A percentile compares a stretch with the other conserved stretches of the same genome.
phyloP scores from a whole-genome alignment of 176 grass and related monocot species.

The Eragrostis curvula region DNA sequence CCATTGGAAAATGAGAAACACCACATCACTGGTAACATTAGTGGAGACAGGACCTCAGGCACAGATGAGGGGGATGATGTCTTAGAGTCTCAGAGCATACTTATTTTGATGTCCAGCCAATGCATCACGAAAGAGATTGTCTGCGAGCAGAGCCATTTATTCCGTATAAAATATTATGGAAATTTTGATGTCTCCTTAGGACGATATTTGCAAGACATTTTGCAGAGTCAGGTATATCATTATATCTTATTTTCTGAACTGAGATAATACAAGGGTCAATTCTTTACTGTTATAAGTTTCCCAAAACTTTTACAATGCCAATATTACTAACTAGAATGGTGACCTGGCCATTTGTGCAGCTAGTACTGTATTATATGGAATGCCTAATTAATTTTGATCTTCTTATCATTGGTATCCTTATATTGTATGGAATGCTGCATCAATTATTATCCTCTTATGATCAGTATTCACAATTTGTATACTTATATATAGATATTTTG shows the following conservation, averaged over 20 bases:
- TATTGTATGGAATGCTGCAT: too few species aligned
- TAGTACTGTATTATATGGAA: too few species aligned
- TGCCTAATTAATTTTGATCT: too few species aligned
- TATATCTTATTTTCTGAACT: neutral
- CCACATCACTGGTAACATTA: constrained; percentile 20
- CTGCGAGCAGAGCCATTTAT: constrained; percentile 83
- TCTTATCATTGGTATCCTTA: too few species aligned
- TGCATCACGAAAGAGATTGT: constrained; percentile 69
- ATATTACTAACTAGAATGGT: too few species aligned
- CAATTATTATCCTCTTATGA: too few species aligned
- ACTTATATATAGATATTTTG: too few species aligned
- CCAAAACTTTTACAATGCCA: too few species aligned
- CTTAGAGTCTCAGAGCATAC: constrained; percentile 74
- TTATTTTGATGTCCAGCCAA: constrained; percentile 82
- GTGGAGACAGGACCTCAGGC: constrained; percentile 43
- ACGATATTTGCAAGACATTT: constrained; percentile 83
- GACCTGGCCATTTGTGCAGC: too few species aligned
- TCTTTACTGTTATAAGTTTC: neutral
- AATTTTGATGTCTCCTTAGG: constrained; percentile 84
- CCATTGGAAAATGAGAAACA: constrained; percentile 16
- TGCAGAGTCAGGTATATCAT: constrained; percentile 68
- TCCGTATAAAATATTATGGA: constrained; percentile 89
- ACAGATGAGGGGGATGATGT: constrained; percentile 40
- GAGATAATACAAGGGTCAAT: neutral
- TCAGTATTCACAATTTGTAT: too few species aligned